Percentiles rank a stretch among this genome's conserved stretches.
These are phyloP conservation scores for Phytophthora multivora DNA, from an alignment of 352 stramenopile species.

Conservation along the genomic window DNA sequence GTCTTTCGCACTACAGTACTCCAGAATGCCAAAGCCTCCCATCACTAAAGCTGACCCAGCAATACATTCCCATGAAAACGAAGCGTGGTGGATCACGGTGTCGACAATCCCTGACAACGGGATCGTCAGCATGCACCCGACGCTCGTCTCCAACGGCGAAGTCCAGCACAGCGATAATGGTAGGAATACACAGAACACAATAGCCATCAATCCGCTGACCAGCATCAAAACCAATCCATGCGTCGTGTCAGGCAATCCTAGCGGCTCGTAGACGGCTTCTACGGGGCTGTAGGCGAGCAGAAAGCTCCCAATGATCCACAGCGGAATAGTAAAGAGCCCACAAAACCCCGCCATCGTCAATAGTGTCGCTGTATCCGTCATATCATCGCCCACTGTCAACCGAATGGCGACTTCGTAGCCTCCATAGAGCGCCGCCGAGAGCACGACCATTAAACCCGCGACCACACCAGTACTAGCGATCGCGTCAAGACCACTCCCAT, in stretches of 20 bases:
- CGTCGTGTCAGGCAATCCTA: slow-evolving; percentile 36
- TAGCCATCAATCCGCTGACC: slow-evolving; percentile 38
- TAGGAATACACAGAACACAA: slow-evolving; percentile 50
- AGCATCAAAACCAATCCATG: slow-evolving; percentile 41
- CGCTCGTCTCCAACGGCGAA: slow-evolving; percentile 58
- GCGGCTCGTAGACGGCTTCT: slow-evolving; percentile 44
- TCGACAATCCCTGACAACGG: slow-evolving; percentile 52
- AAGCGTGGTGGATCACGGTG: slow-evolving; percentile 41
- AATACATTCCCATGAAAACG: slow-evolving; percentile 53
- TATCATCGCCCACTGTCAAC: slow-evolving; percentile 37
- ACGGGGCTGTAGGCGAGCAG: slow-evolving; percentile 39
- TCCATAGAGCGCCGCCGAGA: slow-evolving; percentile 52
- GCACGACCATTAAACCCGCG: slow-evolving; percentile 46
- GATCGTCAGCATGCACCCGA: slow-evolving; percentile 66
- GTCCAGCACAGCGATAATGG: slow-evolving; percentile 57
- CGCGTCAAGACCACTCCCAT: slow-evolving; percentile 29
- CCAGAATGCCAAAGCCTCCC: slow-evolving; percentile 49
- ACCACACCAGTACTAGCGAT: slow-evolving; percentile 38
- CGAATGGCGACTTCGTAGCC: slow-evolving; percentile 58
- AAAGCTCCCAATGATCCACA: slow-evolving; percentile 49
- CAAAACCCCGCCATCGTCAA: slow-evolving; percentile 49
- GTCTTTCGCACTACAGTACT: slow-evolving; percentile 20
- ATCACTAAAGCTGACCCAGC: slow-evolving; percentile 55
- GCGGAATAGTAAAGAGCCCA: slow-evolving; percentile 50
- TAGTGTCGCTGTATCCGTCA: slow-evolving; percentile 54